Conservation (phyloP, 2,329 filamentous ascomycete genomes). For the Cercospora sp. region DNA sequence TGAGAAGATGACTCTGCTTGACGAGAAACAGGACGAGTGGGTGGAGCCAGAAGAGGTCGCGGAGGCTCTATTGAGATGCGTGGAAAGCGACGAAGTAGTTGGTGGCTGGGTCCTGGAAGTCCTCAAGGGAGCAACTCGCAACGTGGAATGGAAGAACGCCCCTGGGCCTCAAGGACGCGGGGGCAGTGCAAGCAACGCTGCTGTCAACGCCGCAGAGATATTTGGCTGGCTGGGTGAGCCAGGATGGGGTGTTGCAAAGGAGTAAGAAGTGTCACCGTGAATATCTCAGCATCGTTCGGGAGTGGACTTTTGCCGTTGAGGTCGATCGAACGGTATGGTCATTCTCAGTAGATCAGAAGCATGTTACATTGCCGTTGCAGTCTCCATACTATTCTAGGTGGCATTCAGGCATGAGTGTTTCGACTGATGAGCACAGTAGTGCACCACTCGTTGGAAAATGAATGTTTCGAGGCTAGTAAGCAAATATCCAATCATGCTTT, state of each 20-base stretch:
- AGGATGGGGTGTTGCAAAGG: constrained; percentile 50
- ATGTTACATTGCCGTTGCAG: background rate
- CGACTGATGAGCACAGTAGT: background rate
- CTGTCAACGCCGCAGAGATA: constrained; percentile 50
- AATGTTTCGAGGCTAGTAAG: background rate
- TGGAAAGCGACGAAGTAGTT: constrained; percentile 52
- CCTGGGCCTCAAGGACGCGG: constrained; percentile 54
- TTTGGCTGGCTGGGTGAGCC: constrained; percentile 49
- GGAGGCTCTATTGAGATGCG: constrained; percentile 57
- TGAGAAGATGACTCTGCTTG: constrained; percentile 58
- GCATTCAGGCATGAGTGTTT: background rate
- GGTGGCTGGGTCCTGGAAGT: constrained; percentile 60
- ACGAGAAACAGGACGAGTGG: constrained; percentile 54
- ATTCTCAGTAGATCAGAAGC: background rate
- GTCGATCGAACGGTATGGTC: background rate
- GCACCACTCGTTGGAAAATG: background rate
- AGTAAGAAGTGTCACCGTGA: background rate
- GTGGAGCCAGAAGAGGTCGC: constrained; percentile 63
- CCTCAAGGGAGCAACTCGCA: constrained; percentile 52
- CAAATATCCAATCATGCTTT: background rate
- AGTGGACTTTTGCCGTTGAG: background rate
- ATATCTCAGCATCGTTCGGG: background rate
- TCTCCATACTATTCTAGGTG: background rate
- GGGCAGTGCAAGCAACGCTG: constrained; percentile 40
- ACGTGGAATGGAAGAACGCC: constrained; percentile 55